phyloP scores from a whole-genome alignment of 768 basidiomycete genomes.

The Phanerochaete sordida region DNA sequence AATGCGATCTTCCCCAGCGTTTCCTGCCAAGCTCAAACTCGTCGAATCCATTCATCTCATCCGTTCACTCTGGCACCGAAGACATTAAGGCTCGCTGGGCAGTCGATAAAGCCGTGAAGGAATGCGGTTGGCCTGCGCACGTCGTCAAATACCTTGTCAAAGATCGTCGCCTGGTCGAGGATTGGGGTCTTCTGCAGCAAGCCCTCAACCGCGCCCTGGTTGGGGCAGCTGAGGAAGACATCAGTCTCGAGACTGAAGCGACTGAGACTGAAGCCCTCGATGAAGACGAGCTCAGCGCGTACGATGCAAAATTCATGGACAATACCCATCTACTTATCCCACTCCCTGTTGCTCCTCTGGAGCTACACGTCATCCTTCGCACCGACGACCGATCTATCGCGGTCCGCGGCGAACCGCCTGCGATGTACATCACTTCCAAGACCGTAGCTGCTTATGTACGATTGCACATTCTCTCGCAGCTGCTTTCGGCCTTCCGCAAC shows the following conservation, averaged over 20 bases:
- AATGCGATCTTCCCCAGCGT: conserved; percentile 78
- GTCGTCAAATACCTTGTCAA: conserved; percentile 55
- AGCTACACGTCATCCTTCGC: conserved; percentile 64
- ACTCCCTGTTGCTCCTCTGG: conserved; percentile 59
- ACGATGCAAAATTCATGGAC: conserved; percentile 47
- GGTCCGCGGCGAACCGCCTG: conserved; percentile 48
- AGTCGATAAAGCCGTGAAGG: conserved; percentile 75
- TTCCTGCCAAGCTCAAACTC: conserved; percentile 66
- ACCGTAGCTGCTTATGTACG: conserved; percentile 77
- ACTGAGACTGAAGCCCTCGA: conserved; percentile 40
- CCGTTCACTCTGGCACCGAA: conserved; percentile 57
- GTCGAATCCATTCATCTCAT: conserved; percentile 66
- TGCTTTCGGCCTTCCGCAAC: conserved; percentile 54
- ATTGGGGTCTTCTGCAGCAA: conserved; percentile 54
- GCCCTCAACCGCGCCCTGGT: conserved; percentile 52
- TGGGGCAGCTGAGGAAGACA: conserved; percentile 30
- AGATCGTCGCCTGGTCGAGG: conserved; percentile 34
- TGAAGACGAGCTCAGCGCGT: conserved; percentile 24
- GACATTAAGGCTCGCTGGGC: conserved; percentile 75
- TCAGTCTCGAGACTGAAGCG: too few species aligned
- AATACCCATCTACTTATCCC: conserved; percentile 52
- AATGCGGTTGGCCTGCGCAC: conserved; percentile 78
- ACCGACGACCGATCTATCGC: conserved; percentile 36
- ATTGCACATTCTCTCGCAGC: conserved; percentile 68
- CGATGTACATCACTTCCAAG: conserved; percentile 72